Evolutionary conservation across 2,329 filamentous ascomycete genomes (phyloP), one percentile per base, ranked within the genome.

Genomic region (Diplocarpon mali): DNA sequence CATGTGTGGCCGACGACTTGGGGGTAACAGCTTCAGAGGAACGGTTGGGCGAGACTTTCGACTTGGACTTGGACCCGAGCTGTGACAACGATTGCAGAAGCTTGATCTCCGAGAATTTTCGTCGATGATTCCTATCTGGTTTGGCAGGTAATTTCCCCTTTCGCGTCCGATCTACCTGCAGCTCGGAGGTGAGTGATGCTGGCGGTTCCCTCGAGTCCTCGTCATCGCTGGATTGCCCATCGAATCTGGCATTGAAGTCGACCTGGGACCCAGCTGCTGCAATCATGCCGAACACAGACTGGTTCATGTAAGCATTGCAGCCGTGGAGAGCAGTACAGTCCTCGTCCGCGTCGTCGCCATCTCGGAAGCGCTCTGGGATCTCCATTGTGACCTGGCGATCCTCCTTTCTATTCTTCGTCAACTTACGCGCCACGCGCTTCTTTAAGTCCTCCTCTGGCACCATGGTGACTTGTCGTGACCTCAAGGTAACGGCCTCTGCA

Each of bases 271-370:
- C 86, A 31, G 87, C 87, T 13, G 87, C 86, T 6, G 89, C 85
- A 54, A 96, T 89, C 66, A 96, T 77, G 43, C 87, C 88, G 63
- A 95, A 94, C 44, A 96, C 81, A 53, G 86, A 93, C 69, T 95
- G 89, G 64, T 95, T 92, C 80, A 94, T 86, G 17, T 53, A 53
- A 11, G 53, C 62, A 45, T 65, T 65, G 30, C 60, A 57, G n/a
- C 64, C 63, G n/a, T 69, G 71, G 2, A 73, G 70, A 40, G 74
- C 74, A 12, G 74, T 75, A 48, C 75, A 73, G 59, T 80, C 78
- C 32, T 78, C 71, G 14, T 80, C 68, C 5, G 69, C 71, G 62
- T 80, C 76, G 49, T 74, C 72, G 27, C 72, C 73, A 56, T 75
- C 69, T 55, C 67, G 70, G 50, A 80, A 69, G 44, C 70, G 70